Evolutionary conservation across 2,329 filamentous ascomycete species (phyloP).

Genomic region (Neoscytalidium dimidiatum): DNA sequence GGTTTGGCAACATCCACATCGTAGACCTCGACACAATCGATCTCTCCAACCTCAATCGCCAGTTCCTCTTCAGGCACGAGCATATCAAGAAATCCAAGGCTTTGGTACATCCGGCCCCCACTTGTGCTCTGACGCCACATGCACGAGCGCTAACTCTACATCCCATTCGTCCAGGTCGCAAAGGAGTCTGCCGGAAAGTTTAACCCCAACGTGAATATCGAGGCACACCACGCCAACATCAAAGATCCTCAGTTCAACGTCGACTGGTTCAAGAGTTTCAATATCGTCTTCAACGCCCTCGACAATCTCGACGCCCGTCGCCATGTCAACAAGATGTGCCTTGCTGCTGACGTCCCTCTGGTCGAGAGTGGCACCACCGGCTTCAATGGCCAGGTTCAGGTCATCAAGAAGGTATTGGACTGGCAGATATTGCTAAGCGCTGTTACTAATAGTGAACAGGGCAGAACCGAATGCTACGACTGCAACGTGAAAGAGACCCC

Average conservation of each 20-base stretch:
- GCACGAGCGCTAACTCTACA: neutral
- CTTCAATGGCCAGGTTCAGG: conserved; percentile 96
- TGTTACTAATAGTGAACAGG: conserved; percentile 43
- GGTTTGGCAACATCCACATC: conserved; percentile 90
- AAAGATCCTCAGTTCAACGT: conserved; percentile 86
- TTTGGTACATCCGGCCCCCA: conserved; percentile 61
- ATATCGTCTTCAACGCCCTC: conserved; percentile 91
- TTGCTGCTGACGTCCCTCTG: conserved; percentile 85
- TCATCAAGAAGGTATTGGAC: conserved; percentile 73
- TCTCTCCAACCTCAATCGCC: conserved; percentile 93
- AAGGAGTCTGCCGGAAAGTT: conserved; percentile 89
- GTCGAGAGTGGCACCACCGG: conserved; percentile 97
- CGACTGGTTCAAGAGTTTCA: conserved; percentile 82
- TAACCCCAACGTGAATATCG: conserved; percentile 83
- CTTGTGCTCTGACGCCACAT: neutral
- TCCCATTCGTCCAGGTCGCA: conserved; percentile 64
- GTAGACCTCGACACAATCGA: conserved; percentile 99
- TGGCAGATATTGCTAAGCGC: neutral
- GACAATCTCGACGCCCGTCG: conserved; percentile 93
- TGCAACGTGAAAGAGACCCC: conserved; percentile 87
- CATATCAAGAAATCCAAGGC: conserved; percentile 98
- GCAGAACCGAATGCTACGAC: conserved; percentile 92
- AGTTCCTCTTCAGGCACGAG: conserved; percentile 94
- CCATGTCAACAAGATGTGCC: conserved; percentile 96
- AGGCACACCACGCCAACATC: conserved; percentile 92